phyloP scores from a whole-genome alignment of 257 asterid species.

The Penstemon newberryi region DNA sequence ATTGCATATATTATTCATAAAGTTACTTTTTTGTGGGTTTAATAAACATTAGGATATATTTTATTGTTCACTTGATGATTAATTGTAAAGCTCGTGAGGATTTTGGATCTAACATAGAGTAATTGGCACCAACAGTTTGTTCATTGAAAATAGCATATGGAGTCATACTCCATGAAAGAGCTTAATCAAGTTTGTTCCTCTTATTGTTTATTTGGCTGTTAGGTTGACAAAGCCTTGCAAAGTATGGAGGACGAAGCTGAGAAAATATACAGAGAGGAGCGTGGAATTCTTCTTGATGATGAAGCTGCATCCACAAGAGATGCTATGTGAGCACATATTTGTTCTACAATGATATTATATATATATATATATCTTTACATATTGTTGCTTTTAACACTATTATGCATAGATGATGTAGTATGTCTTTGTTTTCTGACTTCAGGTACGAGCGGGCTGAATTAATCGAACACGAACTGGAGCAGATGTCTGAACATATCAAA shows the following conservation, averaged over 20 bases:
- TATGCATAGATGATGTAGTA: not conserved
- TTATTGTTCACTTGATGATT: not conserved
- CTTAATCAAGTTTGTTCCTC: conserved; percentile 6
- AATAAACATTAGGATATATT: not conserved
- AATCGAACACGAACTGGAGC: conserved; percentile 78
- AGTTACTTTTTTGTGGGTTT: conserved; percentile 1
- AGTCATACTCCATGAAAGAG: not conserved
- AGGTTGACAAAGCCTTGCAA: conserved; percentile 94
- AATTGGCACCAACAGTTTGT: too few relatives aligned
- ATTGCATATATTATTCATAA: not conserved
- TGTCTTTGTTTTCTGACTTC: conserved; percentile 27
- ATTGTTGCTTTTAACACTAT: not conserved
- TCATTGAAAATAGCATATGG: not conserved
- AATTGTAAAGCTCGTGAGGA: conserved; percentile 3
- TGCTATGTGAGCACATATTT: conserved; percentile 64
- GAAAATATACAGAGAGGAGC: conserved; percentile 78
- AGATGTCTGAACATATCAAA: conserved; percentile 84
- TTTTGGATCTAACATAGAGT: not conserved
- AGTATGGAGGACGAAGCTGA: conserved; percentile 95
- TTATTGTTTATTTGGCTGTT: conserved; percentile 20
- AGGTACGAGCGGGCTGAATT: conserved; percentile 92
- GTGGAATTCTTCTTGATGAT: conserved; percentile 78
- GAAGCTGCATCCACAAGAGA: conserved; percentile 94
- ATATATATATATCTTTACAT: not conserved
- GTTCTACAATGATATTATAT: not conserved